Conservation (phyloP, 148 eudicot species). For the Chenopodium formosanum region DNA sequence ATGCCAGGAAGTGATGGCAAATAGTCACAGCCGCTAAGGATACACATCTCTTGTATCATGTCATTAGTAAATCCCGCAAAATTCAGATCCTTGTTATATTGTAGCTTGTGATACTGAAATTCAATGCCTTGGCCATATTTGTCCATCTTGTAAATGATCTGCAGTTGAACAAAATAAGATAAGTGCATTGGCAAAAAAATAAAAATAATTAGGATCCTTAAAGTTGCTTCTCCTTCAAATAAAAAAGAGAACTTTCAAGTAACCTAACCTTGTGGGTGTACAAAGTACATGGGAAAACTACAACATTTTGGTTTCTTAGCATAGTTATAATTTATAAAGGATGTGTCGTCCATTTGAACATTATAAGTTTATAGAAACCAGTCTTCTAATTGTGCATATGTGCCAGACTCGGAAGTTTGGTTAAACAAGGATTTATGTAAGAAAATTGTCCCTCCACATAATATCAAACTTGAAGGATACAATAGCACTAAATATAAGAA, state of each 20-base stretch:
- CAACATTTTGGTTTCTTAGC: not conserved
- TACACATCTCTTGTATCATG: constrained; percentile 95
- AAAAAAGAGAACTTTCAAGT: not conserved
- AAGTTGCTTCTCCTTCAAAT: not conserved
- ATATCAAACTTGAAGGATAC: too few species aligned
- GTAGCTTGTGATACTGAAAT: constrained; percentile 56
- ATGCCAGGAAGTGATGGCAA: constrained; percentile 87
- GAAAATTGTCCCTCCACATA: too few species aligned
- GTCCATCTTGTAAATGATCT: constrained; percentile 99
- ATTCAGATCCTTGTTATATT: constrained; percentile 69
- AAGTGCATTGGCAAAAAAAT: not conserved
- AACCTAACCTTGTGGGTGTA: not conserved
- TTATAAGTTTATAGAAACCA: too few species aligned
- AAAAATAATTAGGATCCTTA: not conserved
- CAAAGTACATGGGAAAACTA: not conserved
- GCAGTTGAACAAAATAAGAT: constrained; percentile 16
- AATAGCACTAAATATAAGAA: too few species aligned
- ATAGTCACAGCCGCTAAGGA: constrained; percentile 97
- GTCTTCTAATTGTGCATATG: too few species aligned
- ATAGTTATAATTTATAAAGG: not conserved
- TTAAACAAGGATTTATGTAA: too few species aligned
- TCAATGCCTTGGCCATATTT: constrained; percentile 95
- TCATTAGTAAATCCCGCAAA: constrained; percentile 74
- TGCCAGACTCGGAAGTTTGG: too few species aligned
- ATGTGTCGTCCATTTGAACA: too few species aligned